Evolutionary conservation across 2,329 filamentous ascomycete species (phyloP).

Genomic region (Cladosporium phlei): DNA sequence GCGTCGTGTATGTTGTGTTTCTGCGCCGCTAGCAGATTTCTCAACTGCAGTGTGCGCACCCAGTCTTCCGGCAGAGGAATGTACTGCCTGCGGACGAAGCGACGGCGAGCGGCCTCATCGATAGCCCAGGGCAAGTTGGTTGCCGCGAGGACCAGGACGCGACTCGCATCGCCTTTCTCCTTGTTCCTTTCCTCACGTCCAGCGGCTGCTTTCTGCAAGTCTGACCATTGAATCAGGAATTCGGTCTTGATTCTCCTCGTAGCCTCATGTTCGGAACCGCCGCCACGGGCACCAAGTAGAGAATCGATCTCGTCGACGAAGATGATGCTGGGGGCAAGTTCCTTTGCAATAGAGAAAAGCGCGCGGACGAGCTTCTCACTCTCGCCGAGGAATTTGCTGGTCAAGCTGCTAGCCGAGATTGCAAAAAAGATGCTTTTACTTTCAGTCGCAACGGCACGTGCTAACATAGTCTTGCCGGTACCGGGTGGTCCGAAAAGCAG

Average conservation of each 20-base stretch:
- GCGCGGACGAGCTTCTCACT: constrained; percentile 94
- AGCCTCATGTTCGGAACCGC: constrained; percentile 84
- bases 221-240: constrained; percentile 96
- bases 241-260: constrained; percentile 94
- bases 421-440: constrained; percentile 95
- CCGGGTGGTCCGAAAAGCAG: constrained; percentile 92
- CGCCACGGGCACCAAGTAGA: constrained; percentile 75
- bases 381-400: constrained; percentile 92
- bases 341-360: constrained; percentile 82
- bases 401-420: constrained; percentile 89
- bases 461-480: constrained; percentile 98
- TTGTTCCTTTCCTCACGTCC: constrained; percentile 68
- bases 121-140: constrained; percentile 98
- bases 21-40: constrained; percentile 76
- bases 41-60: constrained; percentile 74
- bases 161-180: constrained; percentile 72
- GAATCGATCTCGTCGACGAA: constrained; percentile 99
- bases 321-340: constrained; percentile 88
- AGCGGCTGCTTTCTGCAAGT: constrained; percentile 84
- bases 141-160: constrained; percentile 88
- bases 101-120: constrained; percentile 83
- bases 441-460: constrained; percentile 89
- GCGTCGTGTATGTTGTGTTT: constrained; percentile 70
- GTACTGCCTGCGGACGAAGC: constrained; percentile 91
- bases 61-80: constrained; percentile 85